Evolutionary conservation across 208 protist species (phyloP), one percentile per base, ranked within the genome.

Genomic region (Angomonas deanei): DNA sequence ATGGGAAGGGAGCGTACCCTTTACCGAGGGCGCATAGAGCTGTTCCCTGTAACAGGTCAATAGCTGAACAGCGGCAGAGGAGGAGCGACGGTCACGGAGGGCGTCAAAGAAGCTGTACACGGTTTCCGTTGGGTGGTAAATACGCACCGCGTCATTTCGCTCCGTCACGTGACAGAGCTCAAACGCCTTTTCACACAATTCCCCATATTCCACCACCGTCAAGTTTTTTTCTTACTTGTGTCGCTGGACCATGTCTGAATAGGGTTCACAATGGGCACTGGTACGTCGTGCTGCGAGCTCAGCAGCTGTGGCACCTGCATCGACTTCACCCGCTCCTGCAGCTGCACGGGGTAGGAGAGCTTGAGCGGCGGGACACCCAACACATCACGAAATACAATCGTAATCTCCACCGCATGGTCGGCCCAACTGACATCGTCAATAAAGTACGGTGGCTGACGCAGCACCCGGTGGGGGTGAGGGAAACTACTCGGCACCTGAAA

Each of bases 371-470:
- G 72, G 10, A 92, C 82, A 34, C 56, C 64, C 28, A 92, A 76
- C 21, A 61, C 61, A 3, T 78, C 72, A 13, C 60, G 59, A 64
- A 92, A 94, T 66, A 87, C 63, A 8, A 94, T 49, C 36, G 82
- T 73, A 49, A 88, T 66, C 60, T 94, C 88, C 17, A 94, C 70
- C 28, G 80, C 27, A 66, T 94, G 88, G 57, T 89, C 82, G 23
- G 88, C 88, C 88, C 88, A 94, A 27, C 78, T 86, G 36, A 87
- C 72, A 53, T 94, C 88, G 17, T 90, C 81, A 58, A 94, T 80
- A 42, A 89, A 71, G 50, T 88, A 94, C 1, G 88, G 88, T 6
- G 88, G 81, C 6, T 42, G 42, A 2, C 62, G 61, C 13, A 92
- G 23, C 10, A 87, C 75, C 5, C 83, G 80, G 10, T 72, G 69